Conservation (phyloP, 805 yeast genomes). For the Wickerhamomyces rabaulensis region DNA sequence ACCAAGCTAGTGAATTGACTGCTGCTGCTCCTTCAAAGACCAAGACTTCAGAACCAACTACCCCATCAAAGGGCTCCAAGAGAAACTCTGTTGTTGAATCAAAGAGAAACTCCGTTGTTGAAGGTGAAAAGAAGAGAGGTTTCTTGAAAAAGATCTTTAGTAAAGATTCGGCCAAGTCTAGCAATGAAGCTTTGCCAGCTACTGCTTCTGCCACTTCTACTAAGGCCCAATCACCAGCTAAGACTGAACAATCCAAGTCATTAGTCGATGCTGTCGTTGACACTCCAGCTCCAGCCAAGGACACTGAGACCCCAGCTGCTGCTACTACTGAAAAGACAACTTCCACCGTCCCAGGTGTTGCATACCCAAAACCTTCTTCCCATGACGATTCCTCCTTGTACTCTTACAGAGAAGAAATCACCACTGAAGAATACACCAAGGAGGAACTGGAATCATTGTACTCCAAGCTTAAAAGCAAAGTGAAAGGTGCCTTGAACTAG, state of each 20-base stretch:
- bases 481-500: background rate
- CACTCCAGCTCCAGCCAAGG: background rate
- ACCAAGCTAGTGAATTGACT: slow-evolving; percentile 4
- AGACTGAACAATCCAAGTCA: slow-evolving; percentile 1
- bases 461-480: slow-evolving; percentile 1
- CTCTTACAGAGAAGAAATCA: slow-evolving; percentile 20
- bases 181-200: slow-evolving; percentile 2
- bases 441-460: slow-evolving; percentile 8
- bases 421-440: slow-evolving; percentile 13
- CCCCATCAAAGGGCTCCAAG: background rate
- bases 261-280: background rate
- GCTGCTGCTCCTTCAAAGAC: slow-evolving; percentile 1
- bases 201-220: background rate
- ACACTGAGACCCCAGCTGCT: slow-evolving; percentile 3
- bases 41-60: background rate
- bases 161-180: slow-evolving; percentile 3
- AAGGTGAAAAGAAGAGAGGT: slow-evolving; percentile 5
- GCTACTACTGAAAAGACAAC: slow-evolving; percentile 1
- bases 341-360: background rate
- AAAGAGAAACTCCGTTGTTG: background rate
- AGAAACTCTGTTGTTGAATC: background rate
- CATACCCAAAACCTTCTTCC: background rate
- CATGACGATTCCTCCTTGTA: slow-evolving; percentile 11
- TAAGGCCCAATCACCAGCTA: background rate
- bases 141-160: slow-evolving; percentile 10